phyloP scores from a whole-genome alignment of 2,329 filamentous ascomycete genomes.

The Endoconidiophora polonica region DNA sequence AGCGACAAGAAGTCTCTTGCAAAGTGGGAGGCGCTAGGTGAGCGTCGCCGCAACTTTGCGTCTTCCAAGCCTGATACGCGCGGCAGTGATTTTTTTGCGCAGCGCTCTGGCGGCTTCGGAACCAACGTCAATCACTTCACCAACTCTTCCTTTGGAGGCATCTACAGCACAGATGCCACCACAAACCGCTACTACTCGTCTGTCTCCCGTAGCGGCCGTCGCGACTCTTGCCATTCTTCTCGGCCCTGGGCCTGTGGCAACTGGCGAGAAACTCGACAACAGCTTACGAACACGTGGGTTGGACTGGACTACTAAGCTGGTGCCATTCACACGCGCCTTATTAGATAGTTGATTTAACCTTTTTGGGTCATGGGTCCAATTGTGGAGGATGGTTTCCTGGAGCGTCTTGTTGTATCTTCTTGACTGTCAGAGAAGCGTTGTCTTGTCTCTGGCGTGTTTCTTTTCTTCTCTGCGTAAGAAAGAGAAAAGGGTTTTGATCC shows the following conservation, averaged over 20 bases:
- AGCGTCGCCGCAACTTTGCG: constrained; percentile 52
- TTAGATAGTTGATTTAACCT: constrained; percentile 18
- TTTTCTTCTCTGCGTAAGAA: too few relatives aligned
- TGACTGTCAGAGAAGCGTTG: background rate
- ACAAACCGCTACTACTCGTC: constrained; percentile 2
- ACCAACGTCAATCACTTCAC: background rate
- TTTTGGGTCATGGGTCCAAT: constrained; percentile 12
- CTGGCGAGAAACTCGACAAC: constrained; percentile 11
- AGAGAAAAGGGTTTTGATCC: constrained; percentile 4
- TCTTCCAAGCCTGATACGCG: constrained; percentile 1
- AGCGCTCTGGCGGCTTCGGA: background rate
- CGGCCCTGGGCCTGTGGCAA: constrained; percentile 10
- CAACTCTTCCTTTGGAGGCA: constrained; percentile 1
- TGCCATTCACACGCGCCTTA: constrained; percentile 6
- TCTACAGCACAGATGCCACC: constrained; percentile 1
- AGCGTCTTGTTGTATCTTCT: background rate
- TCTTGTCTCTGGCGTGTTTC: background rate
- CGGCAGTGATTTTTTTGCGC: background rate
- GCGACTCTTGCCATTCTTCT: constrained; percentile 6
- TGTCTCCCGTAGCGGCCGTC: constrained; percentile 1
- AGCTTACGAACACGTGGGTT: constrained; percentile 12
- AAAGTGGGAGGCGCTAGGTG: constrained; percentile 80
- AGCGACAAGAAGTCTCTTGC: constrained; percentile 36
- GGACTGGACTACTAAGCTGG: constrained; percentile 12
- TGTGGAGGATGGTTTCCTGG: constrained; percentile 12